Base-by-base conservation (phyloP, 2,329 filamentous ascomycete genomes). In the Pseudopyricularia cyperi region DNA sequence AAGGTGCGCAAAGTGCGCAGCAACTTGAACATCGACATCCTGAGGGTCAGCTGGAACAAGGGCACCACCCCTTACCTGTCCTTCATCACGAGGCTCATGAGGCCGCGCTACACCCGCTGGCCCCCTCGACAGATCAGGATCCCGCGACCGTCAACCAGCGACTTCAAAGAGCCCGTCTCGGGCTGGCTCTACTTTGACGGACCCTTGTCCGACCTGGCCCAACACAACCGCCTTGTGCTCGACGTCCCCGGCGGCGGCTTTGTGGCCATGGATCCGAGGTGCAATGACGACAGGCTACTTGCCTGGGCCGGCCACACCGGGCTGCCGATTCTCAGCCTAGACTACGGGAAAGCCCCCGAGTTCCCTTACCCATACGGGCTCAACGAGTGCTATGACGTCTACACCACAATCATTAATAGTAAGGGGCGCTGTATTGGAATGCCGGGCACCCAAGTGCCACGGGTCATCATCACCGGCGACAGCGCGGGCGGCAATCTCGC, bases 181-280 rank as follows among this genome's bases (percentile, higher is more conserved):
- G 91, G 80, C 1, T 97, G 91, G 90, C 72, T 98, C 32, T 98
- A 96, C 66, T 98, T 90, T 60, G 89, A 97, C 61, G 93, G 93
- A 0, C 85, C 90, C 0, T 68, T 95, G 7, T 80, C 83, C 2
- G 83, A 89, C 14, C 28, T 51, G 4, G 58, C 57, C 24, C 39
- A 56, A 6, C 53, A 47, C 71, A 83, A 79, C 50, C 85, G 85
- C 60, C 66, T 98, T 28, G 78, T 98, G 1, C 64, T 98, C 34
- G 93, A 98, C 65, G 82, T 97, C 3, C 93, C 93, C 0, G 93
- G 93, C 1, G 93, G 93, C 32, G 93, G 93, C 0, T 98, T 94
- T 58, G 90, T 98, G 12, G 90, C 93, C 17, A 98, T 98, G 93
- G 83, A 88, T 54, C 93, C 93, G n/a, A 75, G 93, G 47, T 87